Conservation (phyloP, 148 eudicot species). For the Chenopodium suecicum region DNA sequence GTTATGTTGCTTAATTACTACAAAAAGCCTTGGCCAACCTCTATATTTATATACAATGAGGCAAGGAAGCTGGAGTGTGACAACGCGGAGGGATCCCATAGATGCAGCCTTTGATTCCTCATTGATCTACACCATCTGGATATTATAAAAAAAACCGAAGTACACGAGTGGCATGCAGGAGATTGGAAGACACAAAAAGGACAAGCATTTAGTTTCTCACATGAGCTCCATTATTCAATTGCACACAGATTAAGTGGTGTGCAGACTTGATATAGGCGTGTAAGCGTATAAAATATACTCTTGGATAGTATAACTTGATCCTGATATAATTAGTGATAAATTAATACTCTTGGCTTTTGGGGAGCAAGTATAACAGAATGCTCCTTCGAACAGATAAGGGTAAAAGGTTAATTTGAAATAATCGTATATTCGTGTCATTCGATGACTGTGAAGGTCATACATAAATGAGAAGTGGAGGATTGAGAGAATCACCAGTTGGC, state of each 20-base stretch:
- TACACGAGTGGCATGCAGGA: background rate
- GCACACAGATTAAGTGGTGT: background rate
- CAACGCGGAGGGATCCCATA: conserved; percentile 7
- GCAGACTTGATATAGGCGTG: background rate
- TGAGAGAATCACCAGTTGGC: background rate
- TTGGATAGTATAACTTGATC: background rate
- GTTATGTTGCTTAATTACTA: background rate
- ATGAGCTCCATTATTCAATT: background rate
- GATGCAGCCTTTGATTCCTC: conserved; percentile 5
- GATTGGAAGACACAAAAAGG: background rate
- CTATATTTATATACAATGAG: background rate
- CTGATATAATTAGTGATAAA: background rate
- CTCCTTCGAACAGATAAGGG: background rate
- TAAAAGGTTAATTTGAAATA: background rate
- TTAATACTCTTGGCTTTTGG: background rate
- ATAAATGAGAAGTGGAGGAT: background rate
- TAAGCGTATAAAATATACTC: background rate
- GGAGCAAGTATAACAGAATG: background rate
- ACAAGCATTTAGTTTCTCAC: background rate
- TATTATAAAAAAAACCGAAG: background rate
- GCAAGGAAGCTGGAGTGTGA: background rate
- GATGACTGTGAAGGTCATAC: background rate
- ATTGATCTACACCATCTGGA: background rate
- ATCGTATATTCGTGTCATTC: background rate
- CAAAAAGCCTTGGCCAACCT: background rate